A percentile compares a stretch with the other conserved stretches of the same genome.
phyloP scores from a whole-genome alignment of 257 asterid species.

The Przewalskia tangutica region DNA sequence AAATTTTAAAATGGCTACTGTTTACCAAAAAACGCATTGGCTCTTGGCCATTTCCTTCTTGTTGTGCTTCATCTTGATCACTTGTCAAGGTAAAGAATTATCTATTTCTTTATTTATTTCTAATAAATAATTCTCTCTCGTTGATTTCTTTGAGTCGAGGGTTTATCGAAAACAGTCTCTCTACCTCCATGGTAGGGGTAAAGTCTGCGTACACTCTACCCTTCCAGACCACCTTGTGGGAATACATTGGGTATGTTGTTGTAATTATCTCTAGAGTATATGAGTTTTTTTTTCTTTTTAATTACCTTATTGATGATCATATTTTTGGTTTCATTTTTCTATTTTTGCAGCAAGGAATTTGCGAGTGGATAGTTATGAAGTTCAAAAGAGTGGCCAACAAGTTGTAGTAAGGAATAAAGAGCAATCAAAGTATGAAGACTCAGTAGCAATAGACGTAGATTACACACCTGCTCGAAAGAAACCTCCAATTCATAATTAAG shows the following conservation, averaged over 20 bases:
- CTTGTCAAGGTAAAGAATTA: conserved; percentile 9
- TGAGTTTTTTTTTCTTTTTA: neutral
- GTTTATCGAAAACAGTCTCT: too few relatives aligned
- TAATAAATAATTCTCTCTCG: neutral
- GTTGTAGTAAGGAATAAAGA: conserved; percentile 1
- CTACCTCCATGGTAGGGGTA: too few relatives aligned
- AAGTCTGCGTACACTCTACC: too few relatives aligned
- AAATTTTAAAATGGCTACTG: neutral
- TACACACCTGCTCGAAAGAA: conserved; percentile 23
- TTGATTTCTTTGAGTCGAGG: neutral
- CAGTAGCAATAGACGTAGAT: conserved; percentile 8
- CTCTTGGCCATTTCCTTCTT: neutral
- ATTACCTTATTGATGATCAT: neutral
- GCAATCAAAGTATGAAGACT: neutral
- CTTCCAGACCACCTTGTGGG: too few relatives aligned
- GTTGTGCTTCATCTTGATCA: conserved; percentile 7
- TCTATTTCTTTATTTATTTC: neutral
- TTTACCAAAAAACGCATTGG: neutral
- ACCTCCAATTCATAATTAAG: conserved; percentile 24
- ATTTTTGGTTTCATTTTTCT: neutral
- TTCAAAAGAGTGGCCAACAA: neutral
- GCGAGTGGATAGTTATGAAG: neutral
- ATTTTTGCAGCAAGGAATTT: conserved; percentile 5
- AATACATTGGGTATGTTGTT: too few relatives aligned
- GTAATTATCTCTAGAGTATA: neutral